Evolutionary conservation across 1,139 yeast genomes (phyloP).

Genomic region (Lodderomyces pseudojiufengensis): DNA sequence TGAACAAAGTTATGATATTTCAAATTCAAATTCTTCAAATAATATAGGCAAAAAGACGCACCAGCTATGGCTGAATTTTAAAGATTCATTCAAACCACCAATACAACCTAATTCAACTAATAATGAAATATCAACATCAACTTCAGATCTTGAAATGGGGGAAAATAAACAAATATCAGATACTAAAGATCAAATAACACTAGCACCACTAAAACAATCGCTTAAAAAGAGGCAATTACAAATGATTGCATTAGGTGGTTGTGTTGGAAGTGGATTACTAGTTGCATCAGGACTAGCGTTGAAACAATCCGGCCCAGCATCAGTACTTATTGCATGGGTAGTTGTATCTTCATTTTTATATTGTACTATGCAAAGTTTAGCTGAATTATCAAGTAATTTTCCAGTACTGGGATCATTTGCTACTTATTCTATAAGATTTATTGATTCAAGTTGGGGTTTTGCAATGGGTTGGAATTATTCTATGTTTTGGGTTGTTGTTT

Average conservation of each 20-base stretch:
- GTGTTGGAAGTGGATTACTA: slow-evolving; percentile 36
- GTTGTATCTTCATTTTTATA: slow-evolving; percentile 46
- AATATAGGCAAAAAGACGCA: no score
- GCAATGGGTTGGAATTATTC: slow-evolving; percentile 72
- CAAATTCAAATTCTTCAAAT: not conserved
- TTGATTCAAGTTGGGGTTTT: slow-evolving; percentile 72
- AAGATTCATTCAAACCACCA: slow-evolving; percentile 34
- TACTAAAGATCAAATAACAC: not conserved
- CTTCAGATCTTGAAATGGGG: slow-evolving; percentile 10
- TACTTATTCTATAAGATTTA: slow-evolving; percentile 60
- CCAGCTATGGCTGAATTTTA: slow-evolving; percentile 23
- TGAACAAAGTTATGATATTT: not conserved
- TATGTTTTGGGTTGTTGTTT: slow-evolving; percentile 63
- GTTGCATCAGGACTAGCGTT: slow-evolving; percentile 39
- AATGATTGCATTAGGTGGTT: slow-evolving; percentile 40
- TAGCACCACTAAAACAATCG: slow-evolving; percentile 21
- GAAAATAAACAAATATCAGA: not conserved
- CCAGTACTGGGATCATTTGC: slow-evolving; percentile 75
- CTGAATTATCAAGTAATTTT: slow-evolving; percentile 63
- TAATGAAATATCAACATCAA: not conserved
- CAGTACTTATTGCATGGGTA: slow-evolving; percentile 41
- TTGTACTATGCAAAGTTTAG: slow-evolving; percentile 65
- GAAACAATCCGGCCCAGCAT: slow-evolving; percentile 36
- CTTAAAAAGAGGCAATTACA: slow-evolving; percentile 33
- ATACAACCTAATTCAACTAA: not conserved